phyloP scores from a whole-genome alignment of 2,329 filamentous ascomycete genomes.

The Cladosporium sp. region DNA sequence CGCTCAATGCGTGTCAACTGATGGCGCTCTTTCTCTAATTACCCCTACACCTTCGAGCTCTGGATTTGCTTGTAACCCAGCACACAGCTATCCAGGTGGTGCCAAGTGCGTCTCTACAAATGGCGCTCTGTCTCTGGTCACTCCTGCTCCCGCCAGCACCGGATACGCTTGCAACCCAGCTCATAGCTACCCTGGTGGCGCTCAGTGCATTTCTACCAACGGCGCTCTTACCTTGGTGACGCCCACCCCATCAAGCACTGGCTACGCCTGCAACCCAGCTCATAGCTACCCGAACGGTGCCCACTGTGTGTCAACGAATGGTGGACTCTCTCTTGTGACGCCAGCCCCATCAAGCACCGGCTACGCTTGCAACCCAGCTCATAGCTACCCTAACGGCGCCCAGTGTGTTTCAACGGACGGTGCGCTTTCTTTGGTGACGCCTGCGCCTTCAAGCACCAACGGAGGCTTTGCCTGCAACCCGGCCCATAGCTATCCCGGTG shows the following conservation, averaged over 20 bases:
- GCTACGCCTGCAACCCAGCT: constrained; percentile 23
- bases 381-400: constrained; percentile 18
- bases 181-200: constrained; percentile 17
- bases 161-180: constrained; percentile 17
- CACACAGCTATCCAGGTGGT: constrained; percentile 18
- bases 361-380: constrained; percentile 18
- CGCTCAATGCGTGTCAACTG: constrained; percentile 18
- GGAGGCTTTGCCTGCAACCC: constrained; percentile 22
- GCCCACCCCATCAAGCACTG: not conserved
- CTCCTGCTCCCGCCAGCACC: constrained; percentile 4
- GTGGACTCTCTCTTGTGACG: constrained; percentile 16
- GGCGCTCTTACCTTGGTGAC: constrained; percentile 17
- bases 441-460: not conserved
- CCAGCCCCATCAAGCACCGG: constrained; percentile 5
- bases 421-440: constrained; percentile 15
- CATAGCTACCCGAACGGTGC: constrained; percentile 20
- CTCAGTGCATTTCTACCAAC: constrained; percentile 14
- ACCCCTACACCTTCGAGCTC: constrained; percentile 7
- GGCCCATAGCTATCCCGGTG: constrained; percentile 20
- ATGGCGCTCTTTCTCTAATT: constrained; percentile 18
- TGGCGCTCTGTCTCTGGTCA: constrained; percentile 17
- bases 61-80: constrained; percentile 16
- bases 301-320: constrained; percentile 16
- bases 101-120: constrained; percentile 15
- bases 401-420: constrained; percentile 15